Percentiles rank a stretch among this genome's conserved stretches.
Evolutionary conservation across 345 rosid genomes (phyloP).

Genomic region (Arabidopsis thaliana): DNA sequence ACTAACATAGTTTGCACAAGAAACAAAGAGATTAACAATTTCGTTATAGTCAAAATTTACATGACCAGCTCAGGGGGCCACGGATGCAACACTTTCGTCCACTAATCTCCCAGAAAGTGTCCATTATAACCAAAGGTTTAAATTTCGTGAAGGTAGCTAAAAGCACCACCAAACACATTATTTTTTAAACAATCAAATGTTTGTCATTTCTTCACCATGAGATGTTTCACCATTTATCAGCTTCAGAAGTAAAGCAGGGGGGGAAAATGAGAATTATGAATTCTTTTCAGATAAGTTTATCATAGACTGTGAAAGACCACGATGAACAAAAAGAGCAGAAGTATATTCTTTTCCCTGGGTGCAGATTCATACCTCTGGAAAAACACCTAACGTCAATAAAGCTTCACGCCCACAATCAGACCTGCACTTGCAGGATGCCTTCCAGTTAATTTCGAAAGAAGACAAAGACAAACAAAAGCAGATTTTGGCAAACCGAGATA

Average conservation of each 20-base stretch:
- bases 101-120: slow-evolving; percentile 12
- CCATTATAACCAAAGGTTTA: slow-evolving; percentile 11
- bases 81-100: slow-evolving; percentile 10
- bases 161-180: slow-evolving; percentile 19
- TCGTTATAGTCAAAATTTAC: not conserved
- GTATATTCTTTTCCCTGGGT: slow-evolving; percentile 24
- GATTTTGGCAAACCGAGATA: slow-evolving; percentile 22
- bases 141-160: slow-evolving; percentile 1
- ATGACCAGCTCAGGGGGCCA: slow-evolving; percentile 15
- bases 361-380: slow-evolving; percentile 78
- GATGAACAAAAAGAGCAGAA: slow-evolving; percentile 4
- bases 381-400: slow-evolving; percentile 71
- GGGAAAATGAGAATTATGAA: slow-evolving; percentile 15
- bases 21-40: slow-evolving; percentile 10
- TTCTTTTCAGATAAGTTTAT: slow-evolving; percentile 20
- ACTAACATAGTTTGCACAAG: slow-evolving; percentile 1
- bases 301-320: slow-evolving; percentile 9
- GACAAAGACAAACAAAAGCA: slow-evolving; percentile 6
- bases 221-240: slow-evolving; percentile 18
- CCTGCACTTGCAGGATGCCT: slow-evolving; percentile 56
- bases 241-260: slow-evolving; percentile 12
- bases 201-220: slow-evolving; percentile 8
- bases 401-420: slow-evolving; percentile 97
- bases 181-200: slow-evolving; percentile 4
- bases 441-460: slow-evolving; percentile 32